These are phyloP conservation scores for Lumnitzera racemosa DNA, from an alignment of 345 rosid species.

Conservation along the genomic window DNA sequence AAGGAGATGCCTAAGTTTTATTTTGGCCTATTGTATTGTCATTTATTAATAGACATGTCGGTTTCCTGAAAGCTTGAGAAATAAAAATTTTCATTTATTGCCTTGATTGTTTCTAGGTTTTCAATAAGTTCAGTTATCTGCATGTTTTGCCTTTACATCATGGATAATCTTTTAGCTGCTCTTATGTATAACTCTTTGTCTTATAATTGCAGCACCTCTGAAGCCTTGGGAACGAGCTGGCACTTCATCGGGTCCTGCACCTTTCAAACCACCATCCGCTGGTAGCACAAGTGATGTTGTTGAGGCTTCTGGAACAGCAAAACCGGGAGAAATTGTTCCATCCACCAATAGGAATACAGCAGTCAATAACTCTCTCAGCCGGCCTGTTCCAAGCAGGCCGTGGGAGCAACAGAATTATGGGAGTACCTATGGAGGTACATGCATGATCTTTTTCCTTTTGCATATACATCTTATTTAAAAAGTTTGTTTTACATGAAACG, in stretches of 20 bases:
- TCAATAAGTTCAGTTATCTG: no score
- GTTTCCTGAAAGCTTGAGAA: no score
- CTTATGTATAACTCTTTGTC: background rate
- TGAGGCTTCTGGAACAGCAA: constrained; percentile 93
- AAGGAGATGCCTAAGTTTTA: no score
- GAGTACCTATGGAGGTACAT: constrained; percentile 43
- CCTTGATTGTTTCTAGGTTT: no score
- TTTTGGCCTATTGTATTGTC: no score
- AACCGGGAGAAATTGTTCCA: constrained; percentile 73
- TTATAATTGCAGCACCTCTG: constrained; percentile 42
- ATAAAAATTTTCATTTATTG: no score
- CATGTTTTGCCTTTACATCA: background rate
- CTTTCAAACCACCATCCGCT: constrained; percentile 82
- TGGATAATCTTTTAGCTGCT: background rate
- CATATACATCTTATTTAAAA: background rate
- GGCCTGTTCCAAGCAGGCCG: constrained; percentile 83
- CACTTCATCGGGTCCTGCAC: constrained; percentile 60
- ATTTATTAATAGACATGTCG: no score
- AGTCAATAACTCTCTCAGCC: constrained; percentile 40
- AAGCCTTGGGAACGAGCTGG: constrained; percentile 98
- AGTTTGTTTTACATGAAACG: constrained; percentile 7
- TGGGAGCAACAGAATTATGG: constrained; percentile 85
- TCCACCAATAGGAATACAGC: constrained; percentile 31
- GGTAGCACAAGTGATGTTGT: constrained; percentile 89
- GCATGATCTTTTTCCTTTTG: background rate